These are phyloP conservation scores for Schizopora paradoxa DNA, from an alignment of 1,284 basidiomycete species.

Conservation along the genomic window DNA sequence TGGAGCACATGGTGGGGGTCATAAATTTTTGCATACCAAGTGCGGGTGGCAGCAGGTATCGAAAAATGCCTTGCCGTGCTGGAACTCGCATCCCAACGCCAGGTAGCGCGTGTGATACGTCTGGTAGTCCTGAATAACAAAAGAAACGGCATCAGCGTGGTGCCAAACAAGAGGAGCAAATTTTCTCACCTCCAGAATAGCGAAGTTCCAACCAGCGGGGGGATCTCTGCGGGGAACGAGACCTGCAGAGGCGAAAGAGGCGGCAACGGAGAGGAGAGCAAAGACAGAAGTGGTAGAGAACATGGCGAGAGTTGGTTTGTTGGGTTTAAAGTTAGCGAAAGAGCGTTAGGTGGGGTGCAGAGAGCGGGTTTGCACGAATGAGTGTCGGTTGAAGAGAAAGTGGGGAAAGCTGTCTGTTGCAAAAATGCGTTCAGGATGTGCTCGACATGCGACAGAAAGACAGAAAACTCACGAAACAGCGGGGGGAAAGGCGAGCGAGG, in stretches of 20 bases:
- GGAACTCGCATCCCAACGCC: slow-evolving; percentile 46
- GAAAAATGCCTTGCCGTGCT: slow-evolving; percentile 69
- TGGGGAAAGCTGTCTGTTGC: slow-evolving; percentile 18
- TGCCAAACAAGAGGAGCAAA: slow-evolving; percentile 20
- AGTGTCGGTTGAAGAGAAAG: slow-evolving; percentile 24
- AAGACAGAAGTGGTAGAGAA: slow-evolving; percentile 41
- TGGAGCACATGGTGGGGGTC: no score
- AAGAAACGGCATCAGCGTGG: slow-evolving; percentile 7
- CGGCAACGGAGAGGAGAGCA: slow-evolving; percentile 44
- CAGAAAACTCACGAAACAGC: slow-evolving; percentile 28
- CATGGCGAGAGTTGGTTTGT: slow-evolving; percentile 31
- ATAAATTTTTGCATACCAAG: slow-evolving; percentile 11
- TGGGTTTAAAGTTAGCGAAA: slow-evolving; percentile 4
- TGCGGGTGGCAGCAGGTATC: slow-evolving; percentile 53
- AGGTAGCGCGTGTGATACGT: slow-evolving; percentile 63
- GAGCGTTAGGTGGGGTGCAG: slow-evolving; percentile 3
- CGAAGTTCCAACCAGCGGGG: slow-evolving; percentile 39
- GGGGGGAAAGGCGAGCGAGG: slow-evolving; percentile 26
- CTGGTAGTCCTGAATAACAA: slow-evolving; percentile 46
- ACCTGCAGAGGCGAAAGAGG: slow-evolving; percentile 38
- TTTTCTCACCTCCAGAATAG: slow-evolving; percentile 32
- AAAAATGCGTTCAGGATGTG: slow-evolving; percentile 3
- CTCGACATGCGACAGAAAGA: slow-evolving; percentile 26
- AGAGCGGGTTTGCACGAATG: slow-evolving; percentile 17
- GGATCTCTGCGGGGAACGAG: slow-evolving; percentile 42